phyloP scores from a whole-genome alignment of 2,329 filamentous ascomycete genomes.

The Purpureocillium lavendulum region DNA sequence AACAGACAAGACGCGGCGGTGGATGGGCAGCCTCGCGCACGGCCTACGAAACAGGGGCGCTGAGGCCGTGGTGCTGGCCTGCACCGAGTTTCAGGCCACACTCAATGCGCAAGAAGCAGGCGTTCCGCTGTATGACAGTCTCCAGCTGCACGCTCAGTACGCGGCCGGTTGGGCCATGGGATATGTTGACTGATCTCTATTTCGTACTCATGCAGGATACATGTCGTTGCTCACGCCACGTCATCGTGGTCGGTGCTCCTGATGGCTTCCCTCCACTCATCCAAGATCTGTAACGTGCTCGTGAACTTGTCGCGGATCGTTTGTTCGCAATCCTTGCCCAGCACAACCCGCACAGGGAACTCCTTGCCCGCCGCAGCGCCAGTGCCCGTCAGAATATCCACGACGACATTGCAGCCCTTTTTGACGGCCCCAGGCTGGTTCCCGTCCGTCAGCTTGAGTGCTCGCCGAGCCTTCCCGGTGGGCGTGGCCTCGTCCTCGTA shows the following conservation, averaged over 20 bases:
- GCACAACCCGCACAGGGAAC: constrained; percentile 43
- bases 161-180: no score
- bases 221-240: not conserved
- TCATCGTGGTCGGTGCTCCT: constrained; percentile 16
- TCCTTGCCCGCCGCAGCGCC: constrained; percentile 38
- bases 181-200: no score
- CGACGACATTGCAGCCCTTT: constrained; percentile 42
- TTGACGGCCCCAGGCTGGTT: constrained; percentile 46
- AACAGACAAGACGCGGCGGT: no score
- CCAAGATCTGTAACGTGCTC: constrained; percentile 30
- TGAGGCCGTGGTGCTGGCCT: no score
- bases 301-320: constrained; percentile 33
- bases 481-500: constrained; percentile 22
- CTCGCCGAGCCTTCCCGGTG: constrained; percentile 15
- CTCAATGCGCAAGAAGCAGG: no score
- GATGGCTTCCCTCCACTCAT: constrained; percentile 36
- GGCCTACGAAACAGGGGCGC: no score
- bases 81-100: no score
- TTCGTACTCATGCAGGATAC: no score
- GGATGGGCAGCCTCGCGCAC: no score
- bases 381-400: constrained; percentile 45
- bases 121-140: no score
- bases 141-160: no score
- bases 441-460: constrained; percentile 28
- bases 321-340: constrained; percentile 43